These are phyloP conservation scores for Xanthoconium purpureum DNA, from an alignment of 768 basidiomycete genomes.

Conservation along the genomic window DNA sequence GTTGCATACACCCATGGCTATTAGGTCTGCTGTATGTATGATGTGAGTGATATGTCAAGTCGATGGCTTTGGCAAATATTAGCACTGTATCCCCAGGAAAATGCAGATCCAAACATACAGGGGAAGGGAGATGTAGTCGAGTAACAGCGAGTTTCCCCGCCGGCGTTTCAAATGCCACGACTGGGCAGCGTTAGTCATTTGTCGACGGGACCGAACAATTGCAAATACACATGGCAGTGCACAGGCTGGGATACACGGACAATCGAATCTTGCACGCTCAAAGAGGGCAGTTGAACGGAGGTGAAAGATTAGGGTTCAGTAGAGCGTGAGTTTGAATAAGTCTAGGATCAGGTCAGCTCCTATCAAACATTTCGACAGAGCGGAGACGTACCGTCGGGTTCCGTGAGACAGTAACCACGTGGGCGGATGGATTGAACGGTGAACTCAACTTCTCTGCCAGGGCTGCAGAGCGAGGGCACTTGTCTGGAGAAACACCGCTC, in stretches of 20 bases:
- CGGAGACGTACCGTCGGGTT: conserved; percentile 28
- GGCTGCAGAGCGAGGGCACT: conserved; percentile 41
- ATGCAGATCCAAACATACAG: conserved; percentile 47
- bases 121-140: conserved; percentile 83
- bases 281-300: conserved; percentile 32
- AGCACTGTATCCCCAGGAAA: not conserved
- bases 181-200: conserved; percentile 40
- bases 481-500: too few species aligned
- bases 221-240: too few species aligned
- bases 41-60: conserved; percentile 79
- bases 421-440: conserved; percentile 27
- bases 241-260: too few species aligned
- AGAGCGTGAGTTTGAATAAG: conserved; percentile 45
- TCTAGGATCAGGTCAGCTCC: conserved; percentile 24
- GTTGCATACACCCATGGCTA: conserved; percentile 81
- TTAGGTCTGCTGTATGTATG: conserved; percentile 92
- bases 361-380: too few species aligned
- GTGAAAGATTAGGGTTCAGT: conserved; percentile 46
- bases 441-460: conserved; percentile 33
- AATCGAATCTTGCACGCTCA: too few species aligned
- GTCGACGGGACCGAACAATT: too few species aligned
- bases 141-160: conserved; percentile 66
- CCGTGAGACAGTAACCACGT: conserved; percentile 35
- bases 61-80: conserved; percentile 48
- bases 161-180: conserved; percentile 87